A percentile compares a stretch with the other conserved stretches of the same genome.
These are phyloP conservation scores for Trametes sanguinea DNA, from an alignment of 768 basidiomycete species.

Conservation along the genomic window DNA sequence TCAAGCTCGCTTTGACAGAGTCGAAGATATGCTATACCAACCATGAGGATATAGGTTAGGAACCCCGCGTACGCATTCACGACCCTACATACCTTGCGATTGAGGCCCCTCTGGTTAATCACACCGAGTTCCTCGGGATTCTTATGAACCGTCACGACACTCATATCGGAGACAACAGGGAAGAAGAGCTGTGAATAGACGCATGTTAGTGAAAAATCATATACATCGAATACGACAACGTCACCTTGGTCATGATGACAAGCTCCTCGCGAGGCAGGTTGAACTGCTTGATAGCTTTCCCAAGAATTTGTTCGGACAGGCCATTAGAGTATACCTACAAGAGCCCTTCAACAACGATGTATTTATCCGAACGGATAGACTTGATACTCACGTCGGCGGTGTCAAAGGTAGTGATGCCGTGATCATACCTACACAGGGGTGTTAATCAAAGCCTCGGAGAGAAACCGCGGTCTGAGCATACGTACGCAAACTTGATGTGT, in stretches of 20 bases:
- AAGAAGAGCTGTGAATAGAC: slow-evolving; percentile 18
- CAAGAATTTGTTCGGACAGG: slow-evolving; percentile 42
- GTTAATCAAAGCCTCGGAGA: background rate
- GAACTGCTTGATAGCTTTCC: slow-evolving; percentile 45
- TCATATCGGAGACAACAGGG: slow-evolving; percentile 13
- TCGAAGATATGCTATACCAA: slow-evolving; percentile 48
- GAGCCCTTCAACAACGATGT: no score
- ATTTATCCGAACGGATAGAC: no score
- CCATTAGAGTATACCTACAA: slow-evolving; percentile 44
- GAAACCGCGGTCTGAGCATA: background rate
- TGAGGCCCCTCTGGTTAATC: slow-evolving; percentile 49
- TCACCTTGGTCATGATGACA: slow-evolving; percentile 51
- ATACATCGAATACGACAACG: background rate
- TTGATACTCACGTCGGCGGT: slow-evolving; percentile 30
- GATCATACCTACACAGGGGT: slow-evolving; percentile 35
- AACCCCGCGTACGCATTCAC: background rate
- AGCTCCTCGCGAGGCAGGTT: slow-evolving; percentile 48
- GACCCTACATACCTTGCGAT: slow-evolving; percentile 39
- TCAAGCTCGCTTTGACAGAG: slow-evolving; percentile 45
- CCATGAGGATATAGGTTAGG: background rate
- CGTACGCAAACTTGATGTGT: slow-evolving; percentile 47
- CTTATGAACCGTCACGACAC: slow-evolving; percentile 3
- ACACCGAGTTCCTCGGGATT: slow-evolving; percentile 41
- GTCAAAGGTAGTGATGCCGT: slow-evolving; percentile 45
- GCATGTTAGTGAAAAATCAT: slow-evolving; percentile 3